Conservation (phyloP, 129 eudicot species). For the Ambrosia trifida region DNA sequence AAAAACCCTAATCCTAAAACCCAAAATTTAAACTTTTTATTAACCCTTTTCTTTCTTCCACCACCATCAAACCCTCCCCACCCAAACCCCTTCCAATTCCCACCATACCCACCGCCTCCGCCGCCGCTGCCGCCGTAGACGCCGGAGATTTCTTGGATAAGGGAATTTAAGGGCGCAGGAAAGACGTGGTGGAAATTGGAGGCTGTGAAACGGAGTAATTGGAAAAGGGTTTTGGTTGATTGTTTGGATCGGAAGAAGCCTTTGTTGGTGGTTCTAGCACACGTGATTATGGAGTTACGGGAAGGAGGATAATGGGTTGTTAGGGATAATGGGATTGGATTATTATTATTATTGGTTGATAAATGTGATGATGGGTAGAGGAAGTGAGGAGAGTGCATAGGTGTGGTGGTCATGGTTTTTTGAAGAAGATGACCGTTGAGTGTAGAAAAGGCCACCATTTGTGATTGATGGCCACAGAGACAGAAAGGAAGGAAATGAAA, state of each 20-base stretch:
- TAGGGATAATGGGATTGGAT: constrained; percentile 23
- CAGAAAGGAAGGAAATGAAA: neutral
- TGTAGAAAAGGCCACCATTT: constrained; percentile 8
- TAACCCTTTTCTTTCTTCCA: constrained; percentile 28
- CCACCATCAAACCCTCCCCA: constrained; percentile 38
- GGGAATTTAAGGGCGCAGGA: constrained; percentile 29
- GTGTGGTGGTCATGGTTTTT: neutral
- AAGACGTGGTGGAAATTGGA: constrained; percentile 32
- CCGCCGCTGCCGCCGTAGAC: too few relatives aligned
- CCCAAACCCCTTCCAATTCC: constrained; percentile 34
- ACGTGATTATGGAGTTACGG: constrained; percentile 29
- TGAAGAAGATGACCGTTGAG: constrained; percentile 26
- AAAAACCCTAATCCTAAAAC: constrained; percentile 24
- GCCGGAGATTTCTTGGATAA: constrained; percentile 33
- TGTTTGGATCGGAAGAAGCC: constrained; percentile 23
- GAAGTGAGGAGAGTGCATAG: constrained; percentile 11
- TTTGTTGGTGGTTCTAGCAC: constrained; percentile 25
- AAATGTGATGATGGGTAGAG: constrained; percentile 24
- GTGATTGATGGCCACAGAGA: constrained; percentile 20
- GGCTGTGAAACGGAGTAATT: constrained; percentile 35
- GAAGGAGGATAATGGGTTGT: neutral
- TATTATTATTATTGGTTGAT: neutral
- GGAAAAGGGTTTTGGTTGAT: constrained; percentile 32
- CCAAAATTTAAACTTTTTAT: constrained; percentile 25
- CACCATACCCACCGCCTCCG: too few relatives aligned